Percentiles rank a stretch among this genome's conserved stretches.
Evolutionary conservation across 2,329 filamentous ascomycete genomes (phyloP).

Genomic region (Claviceps purpurea): DNA sequence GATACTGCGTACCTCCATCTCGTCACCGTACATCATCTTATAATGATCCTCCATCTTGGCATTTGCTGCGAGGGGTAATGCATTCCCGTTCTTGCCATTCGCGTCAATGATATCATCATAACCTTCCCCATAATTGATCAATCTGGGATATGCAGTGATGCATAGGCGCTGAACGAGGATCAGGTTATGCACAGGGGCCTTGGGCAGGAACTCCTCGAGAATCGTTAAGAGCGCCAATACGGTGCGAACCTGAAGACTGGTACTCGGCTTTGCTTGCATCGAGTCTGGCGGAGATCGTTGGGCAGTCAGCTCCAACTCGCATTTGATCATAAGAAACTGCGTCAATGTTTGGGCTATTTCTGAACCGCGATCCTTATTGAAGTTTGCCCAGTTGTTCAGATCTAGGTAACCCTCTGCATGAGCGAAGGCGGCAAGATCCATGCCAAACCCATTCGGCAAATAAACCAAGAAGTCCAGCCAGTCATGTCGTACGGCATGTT

Average conservation of each 20-base stretch:
- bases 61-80: conserved; percentile 65
- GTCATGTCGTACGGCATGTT: conserved; percentile 62
- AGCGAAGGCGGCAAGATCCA: conserved; percentile 76
- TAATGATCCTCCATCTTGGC: conserved; percentile 94
- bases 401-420: conserved; percentile 73
- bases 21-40: conserved; percentile 92
- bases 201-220: conserved; percentile 55
- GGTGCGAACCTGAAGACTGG: conserved; percentile 72
- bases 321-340: conserved; percentile 76
- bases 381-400: conserved; percentile 66
- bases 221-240: conserved; percentile 70
- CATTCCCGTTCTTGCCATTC: conserved; percentile 72
- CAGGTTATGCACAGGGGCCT: conserved; percentile 50
- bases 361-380: conserved; percentile 50
- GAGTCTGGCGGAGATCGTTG: conserved; percentile 57
- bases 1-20: conserved; percentile 74
- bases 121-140: conserved; percentile 93
- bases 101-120: conserved; percentile 83
- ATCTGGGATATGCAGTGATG: conserved; percentile 79
- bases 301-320: conserved; percentile 61
- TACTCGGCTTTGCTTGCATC: conserved; percentile 44
- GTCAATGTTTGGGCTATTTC: conserved; percentile 59
- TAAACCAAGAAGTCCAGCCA: conserved; percentile 77
- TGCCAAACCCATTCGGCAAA: conserved; percentile 68
- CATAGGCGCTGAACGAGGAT: conserved; percentile 74